A percentile compares a stretch with the other conserved stretches of the same genome.
Evolutionary conservation across 805 yeast genomes (phyloP).

Genomic region (Isabelozyma pseudorhagii): DNA sequence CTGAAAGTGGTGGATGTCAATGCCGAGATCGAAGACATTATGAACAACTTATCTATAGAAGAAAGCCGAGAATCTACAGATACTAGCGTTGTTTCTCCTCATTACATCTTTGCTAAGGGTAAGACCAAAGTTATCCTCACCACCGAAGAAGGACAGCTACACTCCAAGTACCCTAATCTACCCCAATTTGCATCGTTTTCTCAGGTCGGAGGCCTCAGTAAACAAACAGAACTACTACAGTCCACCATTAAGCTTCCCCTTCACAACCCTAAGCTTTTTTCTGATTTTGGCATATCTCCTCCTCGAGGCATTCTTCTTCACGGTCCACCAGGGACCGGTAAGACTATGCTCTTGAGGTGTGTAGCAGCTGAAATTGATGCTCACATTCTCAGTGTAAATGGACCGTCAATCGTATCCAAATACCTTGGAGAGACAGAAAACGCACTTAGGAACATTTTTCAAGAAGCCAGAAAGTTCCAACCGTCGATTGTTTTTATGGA

Average conservation of each 20-base stretch:
- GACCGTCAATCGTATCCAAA: conserved; percentile 89
- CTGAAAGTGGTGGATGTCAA: conserved; percentile 27
- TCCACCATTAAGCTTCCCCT: conserved; percentile 79
- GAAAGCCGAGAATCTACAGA: conserved; percentile 11
- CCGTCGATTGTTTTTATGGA: conserved; percentile 89
- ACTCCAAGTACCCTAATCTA: conserved; percentile 35
- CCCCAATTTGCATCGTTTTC: conserved; percentile 45
- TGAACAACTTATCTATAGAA: conserved; percentile 33
- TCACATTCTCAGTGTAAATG: conserved; percentile 81
- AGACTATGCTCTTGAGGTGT: conserved; percentile 81
- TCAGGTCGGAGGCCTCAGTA: conserved; percentile 73
- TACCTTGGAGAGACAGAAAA: conserved; percentile 93
- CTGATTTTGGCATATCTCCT: conserved; percentile 84
- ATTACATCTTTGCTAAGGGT: conserved; percentile 38
- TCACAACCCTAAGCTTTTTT: conserved; percentile 69
- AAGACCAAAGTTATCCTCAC: conserved; percentile 6
- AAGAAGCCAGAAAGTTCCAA: conserved; percentile 80
- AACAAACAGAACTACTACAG: conserved; percentile 58
- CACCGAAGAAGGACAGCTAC: neutral
- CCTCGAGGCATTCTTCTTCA: conserved; percentile 91
- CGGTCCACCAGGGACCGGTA: conserved; percentile 98
- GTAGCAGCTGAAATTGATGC: conserved; percentile 77
- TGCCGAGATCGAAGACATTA: conserved; percentile 29
- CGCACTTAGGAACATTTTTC: conserved; percentile 74
- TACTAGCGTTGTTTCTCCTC: conserved; percentile 40